Evolutionary conservation across 2,329 filamentous ascomycete species (phyloP).

Genomic region (Pseudopyrenochaeta lycopersici): DNA sequence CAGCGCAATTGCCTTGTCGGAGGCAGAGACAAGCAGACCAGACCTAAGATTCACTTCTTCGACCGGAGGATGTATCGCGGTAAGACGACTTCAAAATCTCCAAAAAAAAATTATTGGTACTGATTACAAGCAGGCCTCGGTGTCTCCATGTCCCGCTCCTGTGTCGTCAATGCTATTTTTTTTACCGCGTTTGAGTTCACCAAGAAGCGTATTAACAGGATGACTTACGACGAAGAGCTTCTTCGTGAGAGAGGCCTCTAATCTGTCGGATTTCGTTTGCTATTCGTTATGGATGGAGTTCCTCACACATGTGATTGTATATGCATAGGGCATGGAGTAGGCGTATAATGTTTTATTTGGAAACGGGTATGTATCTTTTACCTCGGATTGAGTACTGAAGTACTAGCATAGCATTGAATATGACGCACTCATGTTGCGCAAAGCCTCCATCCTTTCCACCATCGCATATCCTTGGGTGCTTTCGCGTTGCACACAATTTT

Average conservation of each 20-base stretch:
- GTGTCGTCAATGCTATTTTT: conserved; percentile 86
- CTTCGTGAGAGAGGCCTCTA: conserved; percentile 37
- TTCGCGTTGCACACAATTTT: no score
- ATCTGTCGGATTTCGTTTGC: conserved; percentile 1
- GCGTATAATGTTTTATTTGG: conserved; percentile 10
- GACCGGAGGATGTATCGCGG: conserved; percentile 82
- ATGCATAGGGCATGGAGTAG: conserved; percentile 37
- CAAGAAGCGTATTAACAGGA: conserved; percentile 66
- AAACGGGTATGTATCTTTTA: conserved; percentile 19
- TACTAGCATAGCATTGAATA: conserved; percentile 23
- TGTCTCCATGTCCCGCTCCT: conserved; percentile 84
- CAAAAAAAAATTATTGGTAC: neutral
- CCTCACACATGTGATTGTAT: conserved; percentile 12
- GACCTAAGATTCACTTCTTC: conserved; percentile 80
- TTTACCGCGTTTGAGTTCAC: conserved; percentile 88
- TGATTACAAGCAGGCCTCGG: conserved; percentile 60
- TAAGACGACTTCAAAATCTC: conserved; percentile 26
- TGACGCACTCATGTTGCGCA: conserved; percentile 3
- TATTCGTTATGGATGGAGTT: neutral
- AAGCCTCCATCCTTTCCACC: no score
- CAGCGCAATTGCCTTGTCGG: conserved; percentile 81
- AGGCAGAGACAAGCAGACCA: conserved; percentile 63
- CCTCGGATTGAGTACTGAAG: conserved; percentile 9
- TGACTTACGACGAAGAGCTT: conserved; percentile 49
- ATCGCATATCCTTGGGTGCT: no score